Percentiles rank a stretch among this genome's conserved stretches.
phyloP scores from a whole-genome alignment of 352 stramenopile species.

The Phytophthora boehmeriae region DNA sequence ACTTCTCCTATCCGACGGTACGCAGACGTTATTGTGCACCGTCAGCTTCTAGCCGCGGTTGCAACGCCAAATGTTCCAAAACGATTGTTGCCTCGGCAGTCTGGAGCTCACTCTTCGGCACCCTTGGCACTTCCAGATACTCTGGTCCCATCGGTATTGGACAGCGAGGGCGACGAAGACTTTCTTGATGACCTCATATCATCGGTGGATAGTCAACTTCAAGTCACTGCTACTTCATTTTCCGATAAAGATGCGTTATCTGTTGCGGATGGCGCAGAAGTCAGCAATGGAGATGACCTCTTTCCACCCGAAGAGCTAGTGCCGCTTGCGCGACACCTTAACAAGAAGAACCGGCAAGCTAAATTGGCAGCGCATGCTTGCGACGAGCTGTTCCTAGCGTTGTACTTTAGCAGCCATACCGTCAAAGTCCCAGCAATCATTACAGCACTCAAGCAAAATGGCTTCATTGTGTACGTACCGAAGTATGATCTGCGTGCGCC shows the following conservation, averaged over 20 bases:
- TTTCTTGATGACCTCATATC: constrained; percentile 73
- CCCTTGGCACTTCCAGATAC: constrained; percentile 47
- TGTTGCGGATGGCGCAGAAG: constrained; percentile 8
- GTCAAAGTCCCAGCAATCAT: constrained; percentile 89
- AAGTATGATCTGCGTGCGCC: constrained; percentile 91
- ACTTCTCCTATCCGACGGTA: constrained; percentile 93
- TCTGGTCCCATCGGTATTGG: constrained; percentile 62
- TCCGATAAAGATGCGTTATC: background rate
- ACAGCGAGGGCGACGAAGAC: constrained; percentile 53
- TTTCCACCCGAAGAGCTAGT: constrained; percentile 76
- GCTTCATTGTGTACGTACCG: constrained; percentile 93
- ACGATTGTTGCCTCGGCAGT: background rate
- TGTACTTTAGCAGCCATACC: constrained; percentile 93
- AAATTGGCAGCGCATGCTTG: constrained; percentile 90
- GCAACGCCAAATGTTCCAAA: constrained; percentile 7
- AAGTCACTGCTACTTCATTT: constrained; percentile 20
- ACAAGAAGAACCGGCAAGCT: constrained; percentile 90
- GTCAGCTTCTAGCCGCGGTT: constrained; percentile 80
- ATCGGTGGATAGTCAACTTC: constrained; percentile 63
- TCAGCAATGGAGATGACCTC: constrained; percentile 25
- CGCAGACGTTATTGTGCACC: constrained; percentile 92
- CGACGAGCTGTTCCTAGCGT: constrained; percentile 91
- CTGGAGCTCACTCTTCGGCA: background rate
- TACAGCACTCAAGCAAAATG: constrained; percentile 90
- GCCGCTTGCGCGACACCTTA: constrained; percentile 86